Percentiles rank a stretch among this genome's conserved stretches.
phyloP scores from a whole-genome alignment of 2,329 filamentous ascomycete genomes.

The Aspergillus sojae region DNA sequence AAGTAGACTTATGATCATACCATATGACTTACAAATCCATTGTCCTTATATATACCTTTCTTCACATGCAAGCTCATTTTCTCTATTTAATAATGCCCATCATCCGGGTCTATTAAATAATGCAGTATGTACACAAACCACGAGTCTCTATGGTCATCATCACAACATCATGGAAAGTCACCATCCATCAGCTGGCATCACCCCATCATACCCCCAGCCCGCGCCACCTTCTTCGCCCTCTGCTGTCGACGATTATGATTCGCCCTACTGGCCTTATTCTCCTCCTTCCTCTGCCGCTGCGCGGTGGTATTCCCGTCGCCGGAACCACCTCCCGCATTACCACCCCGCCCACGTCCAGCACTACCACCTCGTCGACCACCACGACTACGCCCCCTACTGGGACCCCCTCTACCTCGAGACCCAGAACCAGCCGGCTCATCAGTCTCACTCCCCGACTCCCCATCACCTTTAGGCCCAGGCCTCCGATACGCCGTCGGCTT shows the following conservation, averaged over 20 bases:
- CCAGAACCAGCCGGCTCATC: constrained; percentile 35
- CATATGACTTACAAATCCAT: neutral
- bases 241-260: constrained; percentile 85
- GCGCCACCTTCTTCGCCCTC: constrained; percentile 63
- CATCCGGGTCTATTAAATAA: neutral
- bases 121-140: constrained; percentile 1
- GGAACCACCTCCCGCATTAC: constrained; percentile 54
- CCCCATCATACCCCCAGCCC: constrained; percentile 51
- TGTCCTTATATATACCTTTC: neutral
- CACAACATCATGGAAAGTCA: constrained; percentile 3
- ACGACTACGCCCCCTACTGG: constrained; percentile 46
- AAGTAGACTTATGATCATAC: neutral
- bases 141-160: constrained; percentile 4
- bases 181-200: constrained; percentile 11
- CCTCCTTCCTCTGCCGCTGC: constrained; percentile 76
- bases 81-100: neutral
- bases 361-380: constrained; percentile 53
- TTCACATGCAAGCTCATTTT: neutral
- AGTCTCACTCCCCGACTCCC: constrained; percentile 51
- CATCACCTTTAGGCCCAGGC: constrained; percentile 42
- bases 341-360: constrained; percentile 51
- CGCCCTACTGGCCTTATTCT: constrained; percentile 76
- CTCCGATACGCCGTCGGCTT: constrained; percentile 66
- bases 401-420: constrained; percentile 25
- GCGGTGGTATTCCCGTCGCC: constrained; percentile 72